Percentiles rank a stretch among this genome's conserved stretches.
phyloP scores from a whole-genome alignment of 345 rosid genomes.

The Hevea brasiliensis region DNA sequence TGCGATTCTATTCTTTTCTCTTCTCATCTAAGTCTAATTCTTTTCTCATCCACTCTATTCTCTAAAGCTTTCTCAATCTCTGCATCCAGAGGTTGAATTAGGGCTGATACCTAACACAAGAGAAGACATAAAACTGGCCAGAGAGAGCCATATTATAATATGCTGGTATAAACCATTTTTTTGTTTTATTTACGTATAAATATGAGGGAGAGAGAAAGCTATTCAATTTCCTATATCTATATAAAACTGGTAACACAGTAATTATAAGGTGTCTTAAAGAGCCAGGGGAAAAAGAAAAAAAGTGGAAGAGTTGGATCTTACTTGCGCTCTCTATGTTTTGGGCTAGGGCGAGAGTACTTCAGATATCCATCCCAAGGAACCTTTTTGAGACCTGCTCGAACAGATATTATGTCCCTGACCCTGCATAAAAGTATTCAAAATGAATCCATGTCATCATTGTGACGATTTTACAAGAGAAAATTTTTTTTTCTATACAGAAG shows the following conservation, averaged over 20 bases:
- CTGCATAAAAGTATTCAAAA: constrained; percentile 40
- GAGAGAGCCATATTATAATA: not conserved
- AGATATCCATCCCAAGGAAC: constrained; percentile 99
- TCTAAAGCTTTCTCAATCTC: no score
- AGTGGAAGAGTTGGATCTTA: constrained; percentile 40
- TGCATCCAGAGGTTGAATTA: no score
- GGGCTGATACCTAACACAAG: no score
- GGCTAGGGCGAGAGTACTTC: constrained; percentile 91
- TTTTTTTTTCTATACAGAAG: not conserved
- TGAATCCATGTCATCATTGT: not conserved
- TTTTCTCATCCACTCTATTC: no score
- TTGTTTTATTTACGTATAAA: not conserved
- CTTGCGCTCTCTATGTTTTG: constrained; percentile 94
- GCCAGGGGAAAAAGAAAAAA: not conserved
- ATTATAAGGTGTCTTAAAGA: not conserved
- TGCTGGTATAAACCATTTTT: no score
- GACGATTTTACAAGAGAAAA: not conserved
- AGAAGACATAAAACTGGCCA: not conserved
- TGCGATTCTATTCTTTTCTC: no score
- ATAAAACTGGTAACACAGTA: not conserved
- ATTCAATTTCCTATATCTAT: not conserved
- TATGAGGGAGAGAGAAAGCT: no score
- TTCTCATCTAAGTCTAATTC: no score
- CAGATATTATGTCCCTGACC: constrained; percentile 88
- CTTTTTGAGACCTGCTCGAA: constrained; percentile 86